Evolutionary conservation across 495 filamentous ascomycete genomes (phyloP).

Genomic region (Penicillium waksmanii): DNA sequence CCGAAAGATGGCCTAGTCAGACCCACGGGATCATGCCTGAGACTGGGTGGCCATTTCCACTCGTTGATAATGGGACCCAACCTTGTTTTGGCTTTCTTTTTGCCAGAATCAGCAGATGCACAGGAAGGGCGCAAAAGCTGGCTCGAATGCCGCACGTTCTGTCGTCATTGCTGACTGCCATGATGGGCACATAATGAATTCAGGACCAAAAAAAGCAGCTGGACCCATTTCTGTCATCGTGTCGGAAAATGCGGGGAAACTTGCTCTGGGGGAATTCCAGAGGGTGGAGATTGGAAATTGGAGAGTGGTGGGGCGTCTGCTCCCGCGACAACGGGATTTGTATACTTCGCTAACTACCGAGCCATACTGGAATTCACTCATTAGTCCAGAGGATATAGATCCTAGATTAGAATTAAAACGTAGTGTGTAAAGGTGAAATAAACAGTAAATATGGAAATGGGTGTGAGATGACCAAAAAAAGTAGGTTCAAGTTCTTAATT

Average conservation of each 20-base stretch:
- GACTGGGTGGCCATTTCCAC: too few relatives aligned
- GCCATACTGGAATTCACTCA: too few relatives aligned
- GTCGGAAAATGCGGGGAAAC: constrained; percentile 4
- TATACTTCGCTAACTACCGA: constrained; percentile 6
- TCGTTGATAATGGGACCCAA: not conserved
- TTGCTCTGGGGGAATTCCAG: not conserved
- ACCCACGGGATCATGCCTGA: not conserved
- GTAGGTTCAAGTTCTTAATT: too few relatives aligned
- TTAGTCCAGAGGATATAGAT: too few relatives aligned
- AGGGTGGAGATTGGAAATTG: not conserved
- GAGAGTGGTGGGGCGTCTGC: not conserved
- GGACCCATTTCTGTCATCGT: not conserved
- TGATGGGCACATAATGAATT: not conserved
- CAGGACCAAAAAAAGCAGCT: not conserved
- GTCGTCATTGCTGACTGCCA: not conserved
- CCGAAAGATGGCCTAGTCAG: not conserved
- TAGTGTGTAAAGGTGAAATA: too few relatives aligned
- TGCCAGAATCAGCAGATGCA: not conserved
- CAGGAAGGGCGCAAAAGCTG: not conserved
- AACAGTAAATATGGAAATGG: too few relatives aligned
- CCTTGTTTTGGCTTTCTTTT: not conserved
- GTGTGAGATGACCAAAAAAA: too few relatives aligned
- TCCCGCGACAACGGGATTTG: constrained; percentile 1
- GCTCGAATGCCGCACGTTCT: not conserved
- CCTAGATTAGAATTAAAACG: too few relatives aligned